These are phyloP conservation scores for Apophysomyces variabilis DNA, from an alignment of 371 early-diverging fungal genomes.

Conservation along the genomic window DNA sequence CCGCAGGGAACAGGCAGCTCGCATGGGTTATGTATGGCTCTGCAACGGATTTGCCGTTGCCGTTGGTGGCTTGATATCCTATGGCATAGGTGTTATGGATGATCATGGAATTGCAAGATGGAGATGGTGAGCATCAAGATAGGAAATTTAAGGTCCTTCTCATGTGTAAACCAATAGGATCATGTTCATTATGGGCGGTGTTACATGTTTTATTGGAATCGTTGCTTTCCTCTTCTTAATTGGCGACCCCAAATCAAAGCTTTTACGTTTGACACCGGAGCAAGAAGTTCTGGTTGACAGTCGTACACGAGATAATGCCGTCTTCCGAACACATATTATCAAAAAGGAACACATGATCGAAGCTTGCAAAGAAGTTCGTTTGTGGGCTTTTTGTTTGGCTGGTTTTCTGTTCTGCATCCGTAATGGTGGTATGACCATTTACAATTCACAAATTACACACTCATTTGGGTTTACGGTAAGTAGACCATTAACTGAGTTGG, in stretches of 20 bases:
- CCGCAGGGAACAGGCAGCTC: conserved; percentile 39
- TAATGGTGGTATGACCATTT: conserved; percentile 49
- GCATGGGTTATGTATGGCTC: conserved; percentile 42
- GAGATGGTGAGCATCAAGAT: conserved; percentile 50
- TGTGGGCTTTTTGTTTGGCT: conserved; percentile 15
- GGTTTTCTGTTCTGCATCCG: conserved; percentile 1
- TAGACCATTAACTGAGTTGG: neutral
- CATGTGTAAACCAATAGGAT: neutral
- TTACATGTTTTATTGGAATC: conserved; percentile 21
- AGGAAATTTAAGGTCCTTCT: neutral
- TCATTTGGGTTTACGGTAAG: conserved; percentile 46
- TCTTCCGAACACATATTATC: conserved; percentile 16
- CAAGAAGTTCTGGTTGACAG: conserved; percentile 19
- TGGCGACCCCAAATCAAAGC: conserved; percentile 16
- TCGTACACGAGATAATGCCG: conserved; percentile 24
- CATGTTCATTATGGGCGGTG: conserved; percentile 21
- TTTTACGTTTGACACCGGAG: conserved; percentile 18
- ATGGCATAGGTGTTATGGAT: conserved; percentile 58
- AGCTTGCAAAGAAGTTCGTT: conserved; percentile 19
- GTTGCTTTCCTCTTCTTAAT: conserved; percentile 25
- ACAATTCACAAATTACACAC: conserved; percentile 34
- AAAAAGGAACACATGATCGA: conserved; percentile 25
- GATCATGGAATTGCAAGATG: conserved; percentile 48
- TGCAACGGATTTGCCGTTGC: conserved; percentile 55
- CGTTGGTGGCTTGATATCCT: conserved; percentile 66